These are phyloP conservation scores for Hypocrella siamensis DNA, from an alignment of 2,329 filamentous ascomycete species.

Conservation along the genomic window DNA sequence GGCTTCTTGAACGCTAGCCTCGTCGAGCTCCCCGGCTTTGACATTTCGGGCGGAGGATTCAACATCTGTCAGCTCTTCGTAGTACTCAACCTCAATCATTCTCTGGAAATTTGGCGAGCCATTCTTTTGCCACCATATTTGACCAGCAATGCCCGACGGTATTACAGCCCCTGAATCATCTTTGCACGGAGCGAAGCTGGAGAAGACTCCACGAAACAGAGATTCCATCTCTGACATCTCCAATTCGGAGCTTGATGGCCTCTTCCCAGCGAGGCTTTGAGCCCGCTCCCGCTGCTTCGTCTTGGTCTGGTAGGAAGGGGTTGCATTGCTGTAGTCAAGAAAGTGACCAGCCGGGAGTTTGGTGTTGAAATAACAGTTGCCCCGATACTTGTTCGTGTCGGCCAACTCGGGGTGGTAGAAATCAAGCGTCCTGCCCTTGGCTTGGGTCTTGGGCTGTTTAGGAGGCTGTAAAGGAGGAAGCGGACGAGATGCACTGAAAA, in stretches of 20 bases:
- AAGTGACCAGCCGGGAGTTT: conserved; percentile 51
- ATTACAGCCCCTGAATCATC: conserved; percentile 60
- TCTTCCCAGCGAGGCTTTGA: conserved; percentile 46
- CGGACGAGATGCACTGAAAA: conserved; percentile 53
- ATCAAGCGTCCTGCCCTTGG: conserved; percentile 42
- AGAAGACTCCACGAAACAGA: conserved; percentile 63
- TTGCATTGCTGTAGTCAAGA: conserved; percentile 53
- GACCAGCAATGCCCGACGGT: conserved; percentile 49
- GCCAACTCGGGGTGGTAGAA: conserved; percentile 38
- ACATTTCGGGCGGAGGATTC: conserved; percentile 17
- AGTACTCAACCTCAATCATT: conserved; percentile 38
- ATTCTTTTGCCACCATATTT: conserved; percentile 62
- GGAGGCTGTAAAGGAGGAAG: conserved; percentile 54
- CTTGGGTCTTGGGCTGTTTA: conserved; percentile 53
- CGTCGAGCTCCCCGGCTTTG: conserved; percentile 28
- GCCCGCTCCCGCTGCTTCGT: conserved; percentile 58
- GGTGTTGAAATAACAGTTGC: conserved; percentile 50
- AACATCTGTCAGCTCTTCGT: conserved; percentile 22
- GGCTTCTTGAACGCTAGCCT: conserved; percentile 33
- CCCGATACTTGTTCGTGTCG: conserved; percentile 37
- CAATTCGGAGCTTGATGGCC: conserved; percentile 37
- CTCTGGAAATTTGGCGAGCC: conserved; percentile 52
- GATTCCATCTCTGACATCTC: conserved; percentile 56
- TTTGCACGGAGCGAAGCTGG: conserved; percentile 61
- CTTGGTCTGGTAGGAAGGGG: conserved; percentile 35